Evolutionary conservation across 805 yeast genomes (phyloP).

Genomic region (Candida tallmaniae): DNA sequence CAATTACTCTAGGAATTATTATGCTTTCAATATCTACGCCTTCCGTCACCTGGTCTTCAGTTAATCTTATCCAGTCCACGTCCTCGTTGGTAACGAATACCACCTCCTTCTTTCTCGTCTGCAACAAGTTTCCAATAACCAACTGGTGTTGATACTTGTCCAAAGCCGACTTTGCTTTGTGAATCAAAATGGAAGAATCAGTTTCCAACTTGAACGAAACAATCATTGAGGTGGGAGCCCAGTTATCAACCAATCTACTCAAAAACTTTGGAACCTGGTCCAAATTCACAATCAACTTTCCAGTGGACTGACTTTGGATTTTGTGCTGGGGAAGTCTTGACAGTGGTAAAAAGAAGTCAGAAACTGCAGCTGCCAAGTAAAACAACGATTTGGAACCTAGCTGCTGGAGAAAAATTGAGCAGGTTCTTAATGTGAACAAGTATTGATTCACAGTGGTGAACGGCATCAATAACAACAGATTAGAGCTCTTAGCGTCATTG

Average conservation of each 20-base stretch:
- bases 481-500: constrained; percentile 44
- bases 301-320: constrained; percentile 79
- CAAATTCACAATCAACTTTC: constrained; percentile 75
- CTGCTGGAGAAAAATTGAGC: constrained; percentile 56
- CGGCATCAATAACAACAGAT: constrained; percentile 65
- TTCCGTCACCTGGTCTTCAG: constrained; percentile 33
- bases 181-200: constrained; percentile 62
- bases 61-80: constrained; percentile 49
- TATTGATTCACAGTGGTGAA: constrained; percentile 96
- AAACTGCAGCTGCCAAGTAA: constrained; percentile 95
- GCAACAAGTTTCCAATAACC: constrained; percentile 90
- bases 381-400: constrained; percentile 62
- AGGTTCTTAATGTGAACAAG: constrained; percentile 69
- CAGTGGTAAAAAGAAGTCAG: constrained; percentile 90
- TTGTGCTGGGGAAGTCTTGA: constrained; percentile 88
- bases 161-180: constrained; percentile 76
- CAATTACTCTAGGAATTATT: constrained; percentile 74
- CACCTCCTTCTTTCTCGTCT: constrained; percentile 83
- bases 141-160: constrained; percentile 86
- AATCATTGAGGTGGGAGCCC: constrained; percentile 96
- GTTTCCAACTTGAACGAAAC: constrained; percentile 94
- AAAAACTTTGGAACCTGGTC: constrained; percentile 97
- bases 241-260: constrained; percentile 77
- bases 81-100: constrained; percentile 65
- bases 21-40: constrained; percentile 68